Percentiles rank a stretch among this genome's conserved stretches.
Conservation (phyloP, 2,329 filamentous ascomycete species). For the Camillea tinctor region DNA sequence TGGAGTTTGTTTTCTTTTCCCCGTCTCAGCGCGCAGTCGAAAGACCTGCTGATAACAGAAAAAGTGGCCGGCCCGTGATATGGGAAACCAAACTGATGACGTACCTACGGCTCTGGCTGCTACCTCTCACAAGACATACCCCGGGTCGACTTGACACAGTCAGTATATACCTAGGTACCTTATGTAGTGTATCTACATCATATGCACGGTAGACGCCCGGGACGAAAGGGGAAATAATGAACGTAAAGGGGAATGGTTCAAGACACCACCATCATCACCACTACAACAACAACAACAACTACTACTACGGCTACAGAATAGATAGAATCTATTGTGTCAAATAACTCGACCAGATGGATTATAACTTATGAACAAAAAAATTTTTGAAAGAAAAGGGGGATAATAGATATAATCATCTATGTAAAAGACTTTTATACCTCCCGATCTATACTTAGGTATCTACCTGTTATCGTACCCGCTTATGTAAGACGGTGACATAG, state of each 20-base stretch:
- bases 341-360: background rate
- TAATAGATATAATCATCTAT: no score
- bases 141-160: background rate
- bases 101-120: background rate
- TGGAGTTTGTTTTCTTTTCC: background rate
- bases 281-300: no score
- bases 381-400: no score
- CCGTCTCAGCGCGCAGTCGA: background rate
- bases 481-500: background rate
- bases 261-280: no score
- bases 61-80: background rate
- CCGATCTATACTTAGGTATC: constrained; percentile 1
- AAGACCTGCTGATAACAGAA: background rate
- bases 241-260: no score
- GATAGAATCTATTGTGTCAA: no score
- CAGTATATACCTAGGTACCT: background rate
- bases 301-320: no score
- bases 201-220: background rate
- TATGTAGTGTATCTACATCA: background rate
- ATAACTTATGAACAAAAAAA: no score
- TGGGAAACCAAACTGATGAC: background rate
- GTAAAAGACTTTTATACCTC: no score
- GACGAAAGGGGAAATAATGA: background rate
- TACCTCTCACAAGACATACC: background rate
- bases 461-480: no score